Conservation (phyloP, 495 filamentous ascomycete genomes). For the Astrothelium subdiscretum region DNA sequence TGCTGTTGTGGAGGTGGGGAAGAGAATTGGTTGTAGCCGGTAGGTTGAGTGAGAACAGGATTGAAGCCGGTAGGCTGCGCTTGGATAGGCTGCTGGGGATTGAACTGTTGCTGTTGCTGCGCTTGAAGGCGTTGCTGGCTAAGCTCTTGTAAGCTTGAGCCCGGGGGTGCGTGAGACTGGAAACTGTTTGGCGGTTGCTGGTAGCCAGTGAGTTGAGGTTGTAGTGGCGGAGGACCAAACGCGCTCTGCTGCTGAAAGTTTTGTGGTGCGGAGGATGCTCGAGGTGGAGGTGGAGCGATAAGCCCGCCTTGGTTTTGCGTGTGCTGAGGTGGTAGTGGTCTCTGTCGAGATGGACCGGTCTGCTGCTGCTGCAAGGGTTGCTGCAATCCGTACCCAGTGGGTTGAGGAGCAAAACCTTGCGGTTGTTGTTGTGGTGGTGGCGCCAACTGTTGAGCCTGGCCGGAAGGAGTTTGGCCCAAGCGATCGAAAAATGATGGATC, state of each 20-base stretch:
- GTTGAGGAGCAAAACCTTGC: constrained; percentile 7
- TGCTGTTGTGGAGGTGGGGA: constrained; percentile 34
- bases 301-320: constrained; percentile 49
- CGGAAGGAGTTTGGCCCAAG: constrained; percentile 31
- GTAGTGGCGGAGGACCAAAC: constrained; percentile 61
- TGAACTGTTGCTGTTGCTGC: constrained; percentile 22
- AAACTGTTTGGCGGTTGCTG: constrained; percentile 33
- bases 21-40: constrained; percentile 24
- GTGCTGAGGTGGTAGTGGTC: constrained; percentile 59
- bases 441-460: not conserved
- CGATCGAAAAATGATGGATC: constrained; percentile 41
- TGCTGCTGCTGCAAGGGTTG: constrained; percentile 15
- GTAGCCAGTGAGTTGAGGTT: constrained; percentile 77
- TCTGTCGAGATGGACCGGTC: constrained; percentile 42
- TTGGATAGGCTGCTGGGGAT: constrained; percentile 35
- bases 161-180: constrained; percentile 45
- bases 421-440: not conserved
- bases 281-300: constrained; percentile 69
- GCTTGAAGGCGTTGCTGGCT: constrained; percentile 47
- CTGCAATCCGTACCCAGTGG: constrained; percentile 3
- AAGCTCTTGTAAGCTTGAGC: constrained; percentile 64
- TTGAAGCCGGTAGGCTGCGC: constrained; percentile 19
- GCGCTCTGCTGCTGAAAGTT: constrained; percentile 58
- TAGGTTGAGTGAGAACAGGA: constrained; percentile 7
- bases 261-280: constrained; percentile 83